Base-by-base conservation (phyloP, 352 stramenopile genomes). In the Phytophthora boehmeriae region DNA sequence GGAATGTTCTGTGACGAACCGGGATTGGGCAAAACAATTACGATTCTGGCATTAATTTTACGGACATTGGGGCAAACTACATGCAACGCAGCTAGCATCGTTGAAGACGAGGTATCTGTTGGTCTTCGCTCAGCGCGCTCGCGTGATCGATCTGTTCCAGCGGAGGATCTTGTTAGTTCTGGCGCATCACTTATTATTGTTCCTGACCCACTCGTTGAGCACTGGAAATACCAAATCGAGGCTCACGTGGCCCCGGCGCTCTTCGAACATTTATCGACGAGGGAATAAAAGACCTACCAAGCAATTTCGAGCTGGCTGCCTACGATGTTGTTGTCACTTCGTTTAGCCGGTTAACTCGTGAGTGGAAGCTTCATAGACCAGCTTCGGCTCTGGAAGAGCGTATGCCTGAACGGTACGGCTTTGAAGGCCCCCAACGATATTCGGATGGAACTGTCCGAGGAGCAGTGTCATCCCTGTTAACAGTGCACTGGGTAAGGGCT, bases 1-100 rank as follows among this genome's bases (percentile, higher is more conserved):
- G 84, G 84, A 4, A 71, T 91, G 23, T 87, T 93, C 34, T 93
- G 79, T 50, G 84, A 91, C 42, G 83, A 91, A 27, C 83, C 83
- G 5, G 83, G 83, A 0, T 61, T 93, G 0, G 83, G 83, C 4
- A 93, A 93, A 56, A 93, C 83, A 0, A 89, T 93, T 49, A 91
- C 83, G 27, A 87, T 93, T 67, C 55, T 91, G 4, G 78, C 83
- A 4, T 49, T 93, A 28, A 71, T 93, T 27, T 50, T 92, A 0
- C 76, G 83, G 8, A 92, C 83, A 0, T 80, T 86, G 60, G 79
- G 80, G 1, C 71, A 85, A 34, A 25, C 42, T 1, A 49, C 61
- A 19, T 17, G 43, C 9, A 46, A 42, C 22, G 53, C 25, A 34
- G 8, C 16, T 41, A n/a, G 42, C 38, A 22, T 14, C 43, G 20